Conservation (phyloP, 2,329 filamentous ascomycete species). For the Colletotrichum caudatum region DNA sequence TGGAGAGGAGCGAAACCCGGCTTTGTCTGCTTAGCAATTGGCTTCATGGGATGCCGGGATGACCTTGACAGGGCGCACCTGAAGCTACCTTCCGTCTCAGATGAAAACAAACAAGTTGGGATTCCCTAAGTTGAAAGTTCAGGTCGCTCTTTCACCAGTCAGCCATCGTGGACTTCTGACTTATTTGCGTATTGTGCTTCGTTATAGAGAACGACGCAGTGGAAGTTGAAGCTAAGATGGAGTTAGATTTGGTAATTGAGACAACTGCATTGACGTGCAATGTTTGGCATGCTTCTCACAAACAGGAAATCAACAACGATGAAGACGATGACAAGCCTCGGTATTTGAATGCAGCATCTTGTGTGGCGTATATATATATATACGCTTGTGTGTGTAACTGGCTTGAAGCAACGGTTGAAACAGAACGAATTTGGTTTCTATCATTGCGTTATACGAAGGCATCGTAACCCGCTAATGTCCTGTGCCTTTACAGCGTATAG, state of each 20-base stretch:
- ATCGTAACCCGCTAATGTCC: not conserved
- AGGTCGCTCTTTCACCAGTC: not conserved
- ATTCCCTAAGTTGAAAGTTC: not conserved
- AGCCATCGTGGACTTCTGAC: not conserved
- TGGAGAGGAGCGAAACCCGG: not conserved
- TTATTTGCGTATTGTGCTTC: not conserved
- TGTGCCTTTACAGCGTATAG: not conserved
- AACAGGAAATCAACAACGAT: not conserved
- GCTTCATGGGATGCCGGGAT: conserved; percentile 15
- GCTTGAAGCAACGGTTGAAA: not conserved
- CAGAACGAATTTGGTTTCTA: not conserved
- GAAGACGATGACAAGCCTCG: not conserved
- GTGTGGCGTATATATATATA: no score
- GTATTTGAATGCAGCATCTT: not conserved
- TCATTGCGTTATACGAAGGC: not conserved
- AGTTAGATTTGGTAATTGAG: not conserved
- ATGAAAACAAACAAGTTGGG: conserved; percentile 4
- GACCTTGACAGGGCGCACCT: not conserved
- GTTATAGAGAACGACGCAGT: not conserved
- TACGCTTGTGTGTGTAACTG: not conserved
- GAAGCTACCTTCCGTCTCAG: not conserved
- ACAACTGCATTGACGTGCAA: not conserved
- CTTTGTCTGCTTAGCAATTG: conserved; percentile 14
- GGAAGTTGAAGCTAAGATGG: not conserved
- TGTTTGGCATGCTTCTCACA: not conserved